phyloP scores from a whole-genome alignment of 2,329 filamentous ascomycete species.

The Aspergillus spinulosporus region DNA sequence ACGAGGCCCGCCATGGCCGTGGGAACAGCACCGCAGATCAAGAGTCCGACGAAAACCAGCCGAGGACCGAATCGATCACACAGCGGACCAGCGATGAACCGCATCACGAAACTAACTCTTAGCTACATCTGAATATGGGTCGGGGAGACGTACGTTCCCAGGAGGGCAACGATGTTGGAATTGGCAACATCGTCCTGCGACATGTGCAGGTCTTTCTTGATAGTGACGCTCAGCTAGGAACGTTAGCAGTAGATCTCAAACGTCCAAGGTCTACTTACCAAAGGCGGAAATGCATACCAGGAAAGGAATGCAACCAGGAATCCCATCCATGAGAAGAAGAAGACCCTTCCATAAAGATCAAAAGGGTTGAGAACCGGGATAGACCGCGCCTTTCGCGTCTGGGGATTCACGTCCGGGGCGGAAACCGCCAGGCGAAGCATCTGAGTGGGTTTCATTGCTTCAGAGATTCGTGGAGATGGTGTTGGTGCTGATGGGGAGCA shows the following conservation, averaged over 20 bases:
- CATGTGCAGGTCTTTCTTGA: slow-evolving; percentile 74
- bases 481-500: neutral
- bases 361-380: slow-evolving; percentile 77
- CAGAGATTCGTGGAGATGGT: neutral
- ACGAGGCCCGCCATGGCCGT: slow-evolving; percentile 79
- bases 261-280: slow-evolving; percentile 54
- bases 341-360: slow-evolving; percentile 79
- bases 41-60: slow-evolving; percentile 71
- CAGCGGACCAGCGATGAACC: slow-evolving; percentile 73
- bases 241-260: neutral
- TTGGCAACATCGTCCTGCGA: slow-evolving; percentile 73
- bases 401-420: slow-evolving; percentile 74
- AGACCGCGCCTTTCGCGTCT: slow-evolving; percentile 78
- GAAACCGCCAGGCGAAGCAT: slow-evolving; percentile 17
- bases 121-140: neutral
- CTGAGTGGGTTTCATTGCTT: neutral
- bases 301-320: slow-evolving; percentile 88
- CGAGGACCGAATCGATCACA: slow-evolving; percentile 84
- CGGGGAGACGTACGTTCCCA: slow-evolving; percentile 58
- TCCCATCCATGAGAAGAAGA: slow-evolving; percentile 85
- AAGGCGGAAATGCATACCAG: slow-evolving; percentile 85
- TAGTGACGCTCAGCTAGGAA: slow-evolving; percentile 66
- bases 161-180: slow-evolving; percentile 83
- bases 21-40: slow-evolving; percentile 77
- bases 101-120: slow-evolving; percentile 54